Conservation (phyloP, 2,329 filamentous ascomycete genomes). For the Trichoderma gracile region DNA sequence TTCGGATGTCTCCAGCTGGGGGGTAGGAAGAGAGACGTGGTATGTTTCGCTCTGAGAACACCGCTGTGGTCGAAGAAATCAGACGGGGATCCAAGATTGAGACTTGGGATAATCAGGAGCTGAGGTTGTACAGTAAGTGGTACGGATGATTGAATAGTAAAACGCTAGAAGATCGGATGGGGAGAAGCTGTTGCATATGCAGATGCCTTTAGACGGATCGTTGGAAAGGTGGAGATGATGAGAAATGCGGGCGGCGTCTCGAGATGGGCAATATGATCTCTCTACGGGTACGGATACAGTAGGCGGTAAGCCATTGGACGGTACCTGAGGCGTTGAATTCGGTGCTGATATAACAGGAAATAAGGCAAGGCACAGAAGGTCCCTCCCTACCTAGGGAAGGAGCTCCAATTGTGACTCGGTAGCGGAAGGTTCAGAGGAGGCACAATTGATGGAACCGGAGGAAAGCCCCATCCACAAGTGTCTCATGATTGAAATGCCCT, state of each 20-base stretch:
- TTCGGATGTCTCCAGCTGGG: background rate
- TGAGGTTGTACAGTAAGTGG: background rate
- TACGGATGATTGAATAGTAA: background rate
- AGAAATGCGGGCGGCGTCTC: background rate
- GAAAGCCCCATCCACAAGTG: too few species aligned
- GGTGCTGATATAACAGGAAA: too few species aligned
- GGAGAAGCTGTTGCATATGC: background rate
- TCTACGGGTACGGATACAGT: too few species aligned
- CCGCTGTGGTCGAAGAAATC: background rate
- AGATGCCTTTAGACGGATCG: background rate
- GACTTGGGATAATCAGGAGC: background rate
- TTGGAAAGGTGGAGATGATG: constrained; percentile 12
- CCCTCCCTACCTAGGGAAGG: too few species aligned
- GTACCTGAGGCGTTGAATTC: too few species aligned
- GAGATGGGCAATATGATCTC: background rate
- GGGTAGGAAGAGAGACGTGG: background rate
- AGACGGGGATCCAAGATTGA: background rate
- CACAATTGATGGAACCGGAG: too few species aligned
- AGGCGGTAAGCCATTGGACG: too few species aligned
- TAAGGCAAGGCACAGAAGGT: too few species aligned
- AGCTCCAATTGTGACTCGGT: too few species aligned
- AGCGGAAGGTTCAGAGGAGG: too few species aligned
- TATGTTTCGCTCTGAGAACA: too few species aligned
- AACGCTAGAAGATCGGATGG: background rate
- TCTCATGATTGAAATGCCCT: too few species aligned